Base-by-base conservation (phyloP, 805 yeast genomes). In the Saccharomycopsis vini region DNA sequence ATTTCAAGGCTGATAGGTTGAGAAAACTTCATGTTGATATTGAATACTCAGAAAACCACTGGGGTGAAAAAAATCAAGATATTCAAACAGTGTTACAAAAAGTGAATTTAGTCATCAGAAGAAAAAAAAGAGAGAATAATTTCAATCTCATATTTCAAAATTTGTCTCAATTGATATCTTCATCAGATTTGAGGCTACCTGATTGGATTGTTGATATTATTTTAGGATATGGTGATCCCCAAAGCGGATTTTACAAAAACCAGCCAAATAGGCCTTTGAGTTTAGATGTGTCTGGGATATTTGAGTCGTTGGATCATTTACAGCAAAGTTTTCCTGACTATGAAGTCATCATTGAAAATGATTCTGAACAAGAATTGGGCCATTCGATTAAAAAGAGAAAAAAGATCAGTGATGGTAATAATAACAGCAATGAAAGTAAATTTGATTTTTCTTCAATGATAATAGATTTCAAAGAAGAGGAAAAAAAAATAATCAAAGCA, bases 201-300 rank as follows among this genome's bases (percentile, higher is more conserved):
- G 51, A 50, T 12, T 64, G 68, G 68, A 42, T 63, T 1, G 39
- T 42, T 5, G 64, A 62, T 40, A 40, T 51, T 16, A 55, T 63
- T 44, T 44, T 63, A 33, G 65, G 64, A 6, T 61, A 55, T 47
- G 67, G 66, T 7, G 50, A 50, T 21, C 57, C 62, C 4, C 15
- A 39, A 5, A 26, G 46, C 1, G 52, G 51, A 3, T 39, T 42
- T 12, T 47, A 36, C 31, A 42, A 33, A 16, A 47, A 46, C 19
- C 34, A 50, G 39, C 36, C 19, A 16, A 44, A 46, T 1, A 45
- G 41, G 20, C 43, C 50, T 16, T 18, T 45, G 2, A 34, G 24
- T 15, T 36, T 62, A 3, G 56, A 60, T 28, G 37, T 57, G 40
- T 39, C 42, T 16, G 55, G 52, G 18, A 48, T 59, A 2, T 56